Base-by-base conservation (phyloP, 495 filamentous ascomycete genomes). In the Hypoxylon subgilvum region DNA sequence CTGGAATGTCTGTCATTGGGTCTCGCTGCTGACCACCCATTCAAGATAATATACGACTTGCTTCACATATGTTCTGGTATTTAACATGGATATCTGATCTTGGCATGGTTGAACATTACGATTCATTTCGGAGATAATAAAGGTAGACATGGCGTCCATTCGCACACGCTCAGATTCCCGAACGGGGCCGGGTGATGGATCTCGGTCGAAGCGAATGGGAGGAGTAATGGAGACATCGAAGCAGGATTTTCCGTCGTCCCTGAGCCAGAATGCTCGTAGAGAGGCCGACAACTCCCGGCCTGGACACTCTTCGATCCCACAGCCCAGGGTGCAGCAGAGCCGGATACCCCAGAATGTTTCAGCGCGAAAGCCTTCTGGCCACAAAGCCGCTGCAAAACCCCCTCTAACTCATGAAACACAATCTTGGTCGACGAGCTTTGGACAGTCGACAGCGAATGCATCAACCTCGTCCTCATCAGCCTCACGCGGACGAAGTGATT, bases 311-410 rank as follows among this genome's bases (percentile, higher is more conserved):
- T 52, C 68, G 22, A 61, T 66, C 2, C 65, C 72, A 23, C 74
- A 72, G 28, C 57, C 70, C 17, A 70, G 23, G 46, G 22, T 16
- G 13, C 62, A 59, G 38, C 49, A 67, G 51, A 76, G 68, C 56
- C 70, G 69, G 35, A 61, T 74, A 52, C 74, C 75, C 30, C 72
- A 74, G 30, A 61, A 62, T 25, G 49, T 48, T 10, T 61, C 71
- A 4, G 32, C 54, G 25, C 69, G 69, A 22, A 65, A 58, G 46
- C 61, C 56, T 7, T 18, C 49, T 14, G 39, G 54, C 27, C 53
- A 39, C 6, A 64, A 49, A 23, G 6, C 55, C 8, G 23, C 43
- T 9, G 38, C 54, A 30, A 64, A 41, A 17, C 62, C 70, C 14
- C 68, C 57, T n/a, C 35, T 68, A 39, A 59, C 52, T 31, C 70